phyloP scores from a whole-genome alignment of 2,329 filamentous ascomycete species.

The Penicillium verrucosum region DNA sequence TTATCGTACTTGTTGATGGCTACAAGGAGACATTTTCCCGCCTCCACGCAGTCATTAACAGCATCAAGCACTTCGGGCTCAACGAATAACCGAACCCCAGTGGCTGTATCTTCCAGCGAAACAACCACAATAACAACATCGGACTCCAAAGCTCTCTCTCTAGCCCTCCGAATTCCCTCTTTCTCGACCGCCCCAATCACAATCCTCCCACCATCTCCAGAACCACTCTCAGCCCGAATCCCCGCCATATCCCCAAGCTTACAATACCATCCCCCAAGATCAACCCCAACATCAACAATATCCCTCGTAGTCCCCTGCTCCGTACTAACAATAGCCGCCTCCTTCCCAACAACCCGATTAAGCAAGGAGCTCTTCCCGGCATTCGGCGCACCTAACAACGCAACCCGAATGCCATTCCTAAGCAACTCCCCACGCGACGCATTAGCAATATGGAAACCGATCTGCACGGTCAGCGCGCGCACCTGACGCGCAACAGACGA shows the following conservation, averaged over 20 bases:
- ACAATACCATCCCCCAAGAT: conserved; percentile 85
- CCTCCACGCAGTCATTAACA: conserved; percentile 48
- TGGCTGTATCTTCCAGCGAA: conserved; percentile 59
- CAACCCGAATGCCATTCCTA: conserved; percentile 78
- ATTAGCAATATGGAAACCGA: conserved; percentile 69
- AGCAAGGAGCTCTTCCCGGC: conserved; percentile 92
- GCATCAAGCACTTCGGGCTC: conserved; percentile 59
- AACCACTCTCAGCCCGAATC: conserved; percentile 54
- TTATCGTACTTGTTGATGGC: conserved; percentile 62
- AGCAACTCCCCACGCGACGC: conserved; percentile 80
- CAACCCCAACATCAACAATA: conserved; percentile 85
- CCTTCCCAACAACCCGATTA: conserved; percentile 83
- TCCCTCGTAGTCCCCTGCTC: conserved; percentile 94
- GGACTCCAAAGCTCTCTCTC: conserved; percentile 73
- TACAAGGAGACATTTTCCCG: conserved; percentile 55
- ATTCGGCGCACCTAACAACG: conserved; percentile 86
- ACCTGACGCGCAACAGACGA: conserved; percentile 66
- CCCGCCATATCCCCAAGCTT: conserved; percentile 96
- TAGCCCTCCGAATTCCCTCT: conserved; percentile 87
- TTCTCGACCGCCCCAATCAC: conserved; percentile 71
- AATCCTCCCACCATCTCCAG: conserved; percentile 13
- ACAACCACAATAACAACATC: conserved; percentile 81
- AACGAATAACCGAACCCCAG: conserved; percentile 36
- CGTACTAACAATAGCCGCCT: conserved; percentile 90
- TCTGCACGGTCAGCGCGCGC: conserved; percentile 56